These are phyloP conservation scores for Trichoderma afroharzianum DNA, from an alignment of 2,329 filamentous ascomycete genomes.

Conservation along the genomic window DNA sequence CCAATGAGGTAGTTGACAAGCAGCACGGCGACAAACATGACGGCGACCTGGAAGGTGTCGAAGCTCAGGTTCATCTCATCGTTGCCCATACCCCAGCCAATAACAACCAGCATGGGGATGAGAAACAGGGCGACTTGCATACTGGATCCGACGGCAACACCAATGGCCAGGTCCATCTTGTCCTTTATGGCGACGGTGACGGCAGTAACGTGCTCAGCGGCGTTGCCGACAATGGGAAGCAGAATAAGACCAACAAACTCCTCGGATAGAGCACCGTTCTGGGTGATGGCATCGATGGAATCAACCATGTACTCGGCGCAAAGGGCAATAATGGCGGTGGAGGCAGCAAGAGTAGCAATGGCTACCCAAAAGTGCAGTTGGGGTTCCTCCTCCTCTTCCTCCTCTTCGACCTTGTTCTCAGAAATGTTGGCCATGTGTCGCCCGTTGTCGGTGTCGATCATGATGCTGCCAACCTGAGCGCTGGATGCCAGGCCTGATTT, in stretches of 20 bases:
- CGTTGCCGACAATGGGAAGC: conserved; percentile 78
- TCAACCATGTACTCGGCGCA: conserved; percentile 78
- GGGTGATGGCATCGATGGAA: conserved; percentile 66
- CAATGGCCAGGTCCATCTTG: conserved; percentile 81
- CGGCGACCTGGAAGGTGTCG: conserved; percentile 83
- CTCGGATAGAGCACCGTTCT: conserved; percentile 57
- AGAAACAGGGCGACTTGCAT: conserved; percentile 80
- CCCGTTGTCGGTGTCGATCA: conserved; percentile 31
- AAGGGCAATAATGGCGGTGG: conserved; percentile 75
- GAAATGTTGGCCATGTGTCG: not conserved
- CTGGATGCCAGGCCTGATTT: conserved; percentile 39
- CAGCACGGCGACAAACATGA: conserved; percentile 77
- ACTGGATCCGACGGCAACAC: conserved; percentile 73
- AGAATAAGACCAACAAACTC: conserved; percentile 79
- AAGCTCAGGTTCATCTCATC: conserved; percentile 79
- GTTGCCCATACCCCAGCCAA: conserved; percentile 71
- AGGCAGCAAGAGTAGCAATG: conserved; percentile 64
- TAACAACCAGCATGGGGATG: conserved; percentile 70
- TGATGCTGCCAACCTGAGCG: conserved; percentile 36
- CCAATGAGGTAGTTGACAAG: conserved; percentile 83
- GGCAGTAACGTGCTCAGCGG: conserved; percentile 76
- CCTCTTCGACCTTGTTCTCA: conserved; percentile 29
- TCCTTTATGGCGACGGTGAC: conserved; percentile 78
- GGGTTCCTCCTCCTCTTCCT: conserved; percentile 65
- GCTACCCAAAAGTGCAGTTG: conserved; percentile 71